Base-by-base conservation (phyloP, 1,284 basidiomycete genomes). In the Paramarasmius palmivorus region DNA sequence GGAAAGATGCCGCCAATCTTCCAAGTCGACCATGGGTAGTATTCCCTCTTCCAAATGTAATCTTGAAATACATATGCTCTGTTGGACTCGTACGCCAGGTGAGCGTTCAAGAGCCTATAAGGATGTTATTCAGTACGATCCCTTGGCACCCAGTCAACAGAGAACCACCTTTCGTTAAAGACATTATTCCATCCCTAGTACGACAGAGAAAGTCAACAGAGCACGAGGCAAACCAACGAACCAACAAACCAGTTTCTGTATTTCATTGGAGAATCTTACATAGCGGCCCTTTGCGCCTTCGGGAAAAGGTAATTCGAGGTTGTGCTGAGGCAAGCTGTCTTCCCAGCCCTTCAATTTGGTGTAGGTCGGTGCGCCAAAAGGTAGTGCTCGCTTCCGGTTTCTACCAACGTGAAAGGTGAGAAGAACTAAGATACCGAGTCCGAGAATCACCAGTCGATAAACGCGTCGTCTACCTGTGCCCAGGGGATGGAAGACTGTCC, bases 51-150 rank as follows among this genome's bases (percentile, higher is more conserved):
- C 73, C 76, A 73, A 29, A 66, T 53, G 57, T 71, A 71, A 47
- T 71, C 68, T 50, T 71, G 67, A 60, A 78, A 79, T 8, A 77
- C 76, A 55, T 77, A 78, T 6, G 73, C 69, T 35, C 77, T 73
- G 10, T 70, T 68, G 0, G 76, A 69, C 34, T 68, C 69, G 58
- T 77, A 75, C 0, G 77, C 75, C 19, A 79, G 68, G 59, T 72
- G 71, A 1, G 72, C 68, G 54, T 76, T 74, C 70, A 77, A 71
- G 12, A 76, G 59, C 15, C 74, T 76, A 48, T 6, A 38, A 35
- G 22, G n/a, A 6, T 12, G 2, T 17, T 8, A 26, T 7, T 42
- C 34, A 47, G 52, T n/a, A 17, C 47, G 2, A 17, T 49, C 35
- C 14, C 40, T n/a, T 15, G 53, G 29, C 48, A 15, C 35, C 45